Conservation (phyloP, 192 early-diverging fungal species). For the Coemansia sp. region DNA sequence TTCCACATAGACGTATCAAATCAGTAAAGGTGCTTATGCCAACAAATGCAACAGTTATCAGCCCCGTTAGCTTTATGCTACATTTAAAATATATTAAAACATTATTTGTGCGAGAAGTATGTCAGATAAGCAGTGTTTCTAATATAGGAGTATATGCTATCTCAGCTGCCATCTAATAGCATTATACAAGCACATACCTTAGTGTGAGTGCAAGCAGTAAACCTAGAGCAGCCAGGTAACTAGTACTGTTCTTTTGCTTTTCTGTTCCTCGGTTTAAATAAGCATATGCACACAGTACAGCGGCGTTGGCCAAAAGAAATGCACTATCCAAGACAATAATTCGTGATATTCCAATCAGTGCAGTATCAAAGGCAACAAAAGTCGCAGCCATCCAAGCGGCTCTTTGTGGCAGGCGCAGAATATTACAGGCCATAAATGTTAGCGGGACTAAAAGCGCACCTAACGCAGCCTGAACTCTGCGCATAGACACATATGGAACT, state of each 20-base stretch:
- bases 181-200: not conserved
- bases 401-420: slow-evolving; percentile 6
- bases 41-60: slow-evolving; percentile 82
- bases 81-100: not conserved
- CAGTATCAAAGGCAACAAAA: slow-evolving; percentile 74
- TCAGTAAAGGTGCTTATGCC: slow-evolving; percentile 74
- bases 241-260: not conserved
- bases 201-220: slow-evolving; percentile 13
- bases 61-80: slow-evolving; percentile 90
- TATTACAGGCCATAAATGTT: slow-evolving; percentile 59
- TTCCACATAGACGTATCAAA: slow-evolving; percentile 67
- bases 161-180: slow-evolving; percentile 5
- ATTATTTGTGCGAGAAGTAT: not conserved
- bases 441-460: slow-evolving; percentile 81
- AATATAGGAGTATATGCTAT: not conserved
- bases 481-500: slow-evolving; percentile 81
- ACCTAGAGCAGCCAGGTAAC: slow-evolving; percentile 56
- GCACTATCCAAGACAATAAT: slow-evolving; percentile 94
- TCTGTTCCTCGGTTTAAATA: not conserved
- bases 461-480: slow-evolving; percentile 67
- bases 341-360: slow-evolving; percentile 64
- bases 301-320: slow-evolving; percentile 77
- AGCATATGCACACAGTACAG: slow-evolving; percentile 5
- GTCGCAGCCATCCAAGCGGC: slow-evolving; percentile 59
- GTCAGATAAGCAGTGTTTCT: not conserved